These are phyloP conservation scores for Posidonia oceanica DNA, from an alignment of 116 monocot genomes.

Conservation along the genomic window DNA sequence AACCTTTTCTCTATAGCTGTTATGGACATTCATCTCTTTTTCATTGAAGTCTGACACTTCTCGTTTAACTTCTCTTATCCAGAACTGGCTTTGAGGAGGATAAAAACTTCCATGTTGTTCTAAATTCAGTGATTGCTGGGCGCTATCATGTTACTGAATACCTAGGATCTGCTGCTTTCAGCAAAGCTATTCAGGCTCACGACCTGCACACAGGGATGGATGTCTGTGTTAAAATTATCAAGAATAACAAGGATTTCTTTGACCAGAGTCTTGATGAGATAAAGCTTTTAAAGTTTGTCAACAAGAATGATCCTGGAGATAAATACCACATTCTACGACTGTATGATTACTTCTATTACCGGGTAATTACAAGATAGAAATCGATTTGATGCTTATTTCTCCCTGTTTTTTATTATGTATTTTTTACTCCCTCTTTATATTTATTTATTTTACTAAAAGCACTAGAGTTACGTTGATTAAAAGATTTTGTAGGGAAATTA, in stretches of 20 bases:
- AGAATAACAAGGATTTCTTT: constrained; percentile 99
- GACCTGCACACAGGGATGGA: constrained; percentile 96
- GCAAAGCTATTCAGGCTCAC: constrained; percentile 98
- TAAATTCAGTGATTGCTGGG: constrained; percentile 94
- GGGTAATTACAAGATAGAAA: constrained; percentile 34
- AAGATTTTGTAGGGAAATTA: no score
- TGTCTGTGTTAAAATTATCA: constrained; percentile 98
- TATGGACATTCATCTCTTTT: neutral
- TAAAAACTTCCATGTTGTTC: constrained; percentile 86
- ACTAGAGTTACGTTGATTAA: no score
- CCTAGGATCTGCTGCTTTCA: constrained; percentile 96
- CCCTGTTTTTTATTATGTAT: no score
- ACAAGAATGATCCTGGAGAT: constrained; percentile 96
- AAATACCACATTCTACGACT: constrained; percentile 86
- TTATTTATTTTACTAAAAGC: no score
- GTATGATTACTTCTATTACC: constrained; percentile 97
- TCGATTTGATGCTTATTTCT: neutral
- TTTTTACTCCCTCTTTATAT: no score
- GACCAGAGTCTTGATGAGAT: constrained; percentile 99
- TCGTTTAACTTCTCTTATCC: constrained; percentile 5
- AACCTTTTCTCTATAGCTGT: neutral
- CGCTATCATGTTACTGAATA: constrained; percentile 96
- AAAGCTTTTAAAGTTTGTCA: constrained; percentile 94
- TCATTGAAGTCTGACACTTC: neutral
- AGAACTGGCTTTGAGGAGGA: constrained; percentile 99